Percentiles rank a stretch among this genome's conserved stretches.
phyloP scores from a whole-genome alignment of 2,329 filamentous ascomycete genomes.

The Curvularia verruculosa region DNA sequence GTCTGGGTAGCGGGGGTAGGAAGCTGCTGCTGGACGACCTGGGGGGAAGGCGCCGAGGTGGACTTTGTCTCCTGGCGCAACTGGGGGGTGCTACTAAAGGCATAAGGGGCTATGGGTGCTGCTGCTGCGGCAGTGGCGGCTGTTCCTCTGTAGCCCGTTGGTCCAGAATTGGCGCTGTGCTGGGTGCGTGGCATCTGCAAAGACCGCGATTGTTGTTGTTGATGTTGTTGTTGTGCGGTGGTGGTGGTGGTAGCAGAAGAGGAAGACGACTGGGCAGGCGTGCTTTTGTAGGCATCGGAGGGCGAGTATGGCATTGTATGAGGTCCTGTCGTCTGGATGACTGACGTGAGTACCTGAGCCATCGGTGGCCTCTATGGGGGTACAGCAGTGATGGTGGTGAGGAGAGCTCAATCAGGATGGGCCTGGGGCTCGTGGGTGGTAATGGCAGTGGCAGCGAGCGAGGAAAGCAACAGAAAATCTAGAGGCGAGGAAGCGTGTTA shows the following conservation, averaged over 20 bases:
- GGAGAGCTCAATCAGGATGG: constrained; percentile 27
- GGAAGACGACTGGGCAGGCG: constrained; percentile 39
- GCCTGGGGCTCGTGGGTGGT: constrained; percentile 21
- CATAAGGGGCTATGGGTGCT: constrained; percentile 58
- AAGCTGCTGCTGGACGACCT: constrained; percentile 41
- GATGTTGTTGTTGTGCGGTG: too few relatives aligned
- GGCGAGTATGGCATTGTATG: constrained; percentile 60
- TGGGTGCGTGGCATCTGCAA: constrained; percentile 51
- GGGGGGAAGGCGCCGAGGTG: constrained; percentile 59
- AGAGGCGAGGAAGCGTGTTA: constrained; percentile 22
- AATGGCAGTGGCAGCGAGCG: constrained; percentile 20
- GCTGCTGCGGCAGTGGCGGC: too few relatives aligned
- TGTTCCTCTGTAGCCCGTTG: constrained; percentile 51
- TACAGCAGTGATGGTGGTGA: constrained; percentile 17
- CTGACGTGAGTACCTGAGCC: constrained; percentile 56
- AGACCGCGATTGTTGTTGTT: constrained; percentile 48
- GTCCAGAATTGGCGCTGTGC: constrained; percentile 51
- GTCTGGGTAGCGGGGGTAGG: constrained; percentile 30
- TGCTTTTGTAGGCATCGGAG: constrained; percentile 55
- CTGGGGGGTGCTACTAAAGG: constrained; percentile 59
- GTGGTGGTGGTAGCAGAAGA: too few relatives aligned
- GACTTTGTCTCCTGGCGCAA: constrained; percentile 63
- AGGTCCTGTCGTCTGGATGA: constrained; percentile 54
- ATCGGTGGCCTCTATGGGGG: constrained; percentile 41
- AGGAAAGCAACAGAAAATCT: constrained; percentile 26